These are phyloP conservation scores for Cynanchum wilfordii DNA, from an alignment of 257 asterid species.

Conservation along the genomic window DNA sequence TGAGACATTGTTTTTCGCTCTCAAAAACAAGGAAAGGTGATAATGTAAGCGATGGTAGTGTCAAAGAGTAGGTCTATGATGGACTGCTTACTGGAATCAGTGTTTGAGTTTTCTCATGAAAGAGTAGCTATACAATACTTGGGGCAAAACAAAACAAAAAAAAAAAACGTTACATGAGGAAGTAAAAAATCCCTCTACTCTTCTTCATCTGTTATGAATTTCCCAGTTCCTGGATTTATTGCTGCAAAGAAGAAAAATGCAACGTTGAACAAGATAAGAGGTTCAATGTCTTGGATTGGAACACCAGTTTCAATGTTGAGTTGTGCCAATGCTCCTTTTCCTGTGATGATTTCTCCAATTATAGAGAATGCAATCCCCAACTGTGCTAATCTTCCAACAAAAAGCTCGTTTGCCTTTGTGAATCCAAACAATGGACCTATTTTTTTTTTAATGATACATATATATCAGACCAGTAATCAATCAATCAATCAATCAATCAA, in stretches of 20 bases:
- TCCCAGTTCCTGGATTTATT: constrained; percentile 87
- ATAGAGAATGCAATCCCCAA: constrained; percentile 85
- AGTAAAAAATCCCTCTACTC: constrained; percentile 31
- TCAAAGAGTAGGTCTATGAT: background rate
- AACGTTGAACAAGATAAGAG: constrained; percentile 75
- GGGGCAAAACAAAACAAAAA: too few species aligned
- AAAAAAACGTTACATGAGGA: background rate
- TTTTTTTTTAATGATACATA: background rate
- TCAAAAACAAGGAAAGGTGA: too few species aligned
- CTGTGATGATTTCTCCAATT: constrained; percentile 86
- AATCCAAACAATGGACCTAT: constrained; percentile 87
- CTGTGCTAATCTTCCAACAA: constrained; percentile 94
- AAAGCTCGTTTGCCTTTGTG: constrained; percentile 88
- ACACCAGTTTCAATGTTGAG: constrained; percentile 88
- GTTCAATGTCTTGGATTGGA: constrained; percentile 79
- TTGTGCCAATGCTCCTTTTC: constrained; percentile 95
- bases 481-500: too few species aligned
- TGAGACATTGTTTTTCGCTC: too few species aligned
- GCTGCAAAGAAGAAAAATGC: constrained; percentile 90
- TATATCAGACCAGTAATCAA: background rate
- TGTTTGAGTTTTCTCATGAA: background rate
- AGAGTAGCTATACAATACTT: constrained; percentile 3
- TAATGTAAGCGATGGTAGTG: background rate
- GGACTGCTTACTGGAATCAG: background rate
- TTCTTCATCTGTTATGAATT: constrained; percentile 74